Base-by-base conservation (phyloP, 805 yeast species). In the Candida chauliodis region DNA sequence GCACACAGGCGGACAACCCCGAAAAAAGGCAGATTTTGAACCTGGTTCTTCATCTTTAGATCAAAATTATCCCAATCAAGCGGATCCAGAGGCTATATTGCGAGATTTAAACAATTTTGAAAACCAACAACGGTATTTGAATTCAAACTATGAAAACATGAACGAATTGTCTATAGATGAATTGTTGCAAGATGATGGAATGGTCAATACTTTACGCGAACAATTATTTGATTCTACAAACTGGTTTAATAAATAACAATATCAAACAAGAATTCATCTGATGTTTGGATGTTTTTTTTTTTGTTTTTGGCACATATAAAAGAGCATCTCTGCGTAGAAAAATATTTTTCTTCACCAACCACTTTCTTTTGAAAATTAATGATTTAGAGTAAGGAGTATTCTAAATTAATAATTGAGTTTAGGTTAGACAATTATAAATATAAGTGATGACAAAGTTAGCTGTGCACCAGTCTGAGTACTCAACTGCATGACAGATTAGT, bases 401-500 rank as follows among this genome's bases (percentile, higher is more conserved):
- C 13, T 17, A 18, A 30, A 19, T 18, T n/a, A 18, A 4, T 30
- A 30, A 30, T 26, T 11, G 29, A n/a, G 7, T 30, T 30, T 19
- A 29, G 29, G 8, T 26, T 14, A 11, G 14, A n/a, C 18, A 7
- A 27, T 27, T 27, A 27, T 27, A 27, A 7, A 8, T 18, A 30
- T 18, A 30, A 18, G 56, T 62, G 73, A 68, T 51, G 71, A 68
- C 71, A 63, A 62, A 55, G 61, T 68, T 22, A 27, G 73, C 73
- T 68, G 73, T 68, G 73, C 73, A 68, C 73, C 73, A 68, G 72
- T 67, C 73, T 66, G 73, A 68, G 66, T 63, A 66, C 70, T 66
- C 60, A 46, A 27, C 36, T 52, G 46, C 55, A 66, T 68, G 73
- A 68, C 56, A 58, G 63, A 58, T 58, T 53, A 27, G 30, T 59